A percentile compares a stretch with the other conserved stretches of the same genome.
These are phyloP conservation scores for Taphrina confusa DNA, from an alignment of 1,139 yeast genomes.

Conservation along the genomic window DNA sequence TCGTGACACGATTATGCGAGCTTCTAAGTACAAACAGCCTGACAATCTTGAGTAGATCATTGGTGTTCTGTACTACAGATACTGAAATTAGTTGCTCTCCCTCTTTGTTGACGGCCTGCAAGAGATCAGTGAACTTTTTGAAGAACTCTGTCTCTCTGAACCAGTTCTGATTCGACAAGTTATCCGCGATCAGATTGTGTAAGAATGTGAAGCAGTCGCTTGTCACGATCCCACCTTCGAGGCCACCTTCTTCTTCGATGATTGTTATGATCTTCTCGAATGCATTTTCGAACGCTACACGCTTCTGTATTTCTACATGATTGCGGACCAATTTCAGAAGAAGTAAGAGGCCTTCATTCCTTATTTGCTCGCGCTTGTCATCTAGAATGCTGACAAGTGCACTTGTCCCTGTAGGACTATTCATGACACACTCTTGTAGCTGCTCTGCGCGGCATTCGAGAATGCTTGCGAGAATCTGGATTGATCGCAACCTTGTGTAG, in stretches of 20 bases:
- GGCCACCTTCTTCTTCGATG: constrained; percentile 83
- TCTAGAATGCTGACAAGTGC: constrained; percentile 67
- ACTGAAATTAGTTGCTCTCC: not conserved
- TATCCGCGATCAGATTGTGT: constrained; percentile 71
- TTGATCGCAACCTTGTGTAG: constrained; percentile 73
- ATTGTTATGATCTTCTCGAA: constrained; percentile 78
- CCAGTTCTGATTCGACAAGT: constrained; percentile 85
- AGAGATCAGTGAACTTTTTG: constrained; percentile 60
- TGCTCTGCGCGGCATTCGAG: constrained; percentile 72
- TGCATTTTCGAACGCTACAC: constrained; percentile 92
- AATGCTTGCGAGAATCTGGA: constrained; percentile 82
- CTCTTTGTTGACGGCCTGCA: constrained; percentile 45
- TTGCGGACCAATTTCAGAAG: constrained; percentile 79
- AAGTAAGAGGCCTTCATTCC: constrained; percentile 56
- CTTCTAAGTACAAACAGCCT: constrained; percentile 26
- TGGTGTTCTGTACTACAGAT: not conserved
- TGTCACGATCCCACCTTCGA: constrained; percentile 75
- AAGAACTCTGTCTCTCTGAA: constrained; percentile 84
- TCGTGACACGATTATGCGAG: not conserved
- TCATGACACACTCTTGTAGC: constrained; percentile 71
- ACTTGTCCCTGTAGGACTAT: constrained; percentile 78
- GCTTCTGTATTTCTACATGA: constrained; percentile 82
- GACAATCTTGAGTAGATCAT: not conserved
- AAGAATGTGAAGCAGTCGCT: constrained; percentile 83
- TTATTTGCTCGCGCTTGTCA: constrained; percentile 78